Percentiles rank a stretch among this genome's conserved stretches.
Evolutionary conservation across 257 asterid species (phyloP).

Genomic region (Perilla frutescens): DNA sequence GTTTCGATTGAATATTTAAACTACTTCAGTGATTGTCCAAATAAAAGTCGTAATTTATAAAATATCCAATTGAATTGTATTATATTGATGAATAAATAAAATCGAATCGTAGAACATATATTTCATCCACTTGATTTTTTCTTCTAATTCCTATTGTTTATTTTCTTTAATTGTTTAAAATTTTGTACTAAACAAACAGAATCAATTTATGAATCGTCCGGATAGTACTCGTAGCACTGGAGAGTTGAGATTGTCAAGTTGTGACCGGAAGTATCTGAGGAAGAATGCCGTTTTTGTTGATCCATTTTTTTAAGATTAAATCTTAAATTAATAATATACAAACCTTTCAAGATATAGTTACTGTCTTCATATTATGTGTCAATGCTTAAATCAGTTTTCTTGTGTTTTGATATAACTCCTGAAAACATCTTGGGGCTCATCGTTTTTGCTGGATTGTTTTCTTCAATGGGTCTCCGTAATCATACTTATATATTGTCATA

Average conservation of each 20-base stretch:
- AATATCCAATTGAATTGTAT: no score
- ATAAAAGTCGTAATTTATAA: no score
- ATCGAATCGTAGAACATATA: no score
- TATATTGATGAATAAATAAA: no score
- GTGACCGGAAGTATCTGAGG: slow-evolving; percentile 43
- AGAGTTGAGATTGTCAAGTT: background rate
- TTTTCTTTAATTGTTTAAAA: no score
- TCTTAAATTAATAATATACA: background rate
- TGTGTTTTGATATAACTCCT: slow-evolving; percentile 1
- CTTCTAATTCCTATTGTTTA: no score
- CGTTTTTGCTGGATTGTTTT: slow-evolving; percentile 8
- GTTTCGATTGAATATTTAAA: no score
- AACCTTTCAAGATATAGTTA: slow-evolving; percentile 4
- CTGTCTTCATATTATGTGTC: background rate
- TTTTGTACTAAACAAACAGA: no score
- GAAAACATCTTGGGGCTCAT: background rate
- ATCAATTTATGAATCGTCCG: no score
- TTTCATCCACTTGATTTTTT: no score
- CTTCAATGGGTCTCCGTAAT: background rate
- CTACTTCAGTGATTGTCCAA: no score
- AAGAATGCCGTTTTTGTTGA: slow-evolving; percentile 50
- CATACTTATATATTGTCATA: background rate
- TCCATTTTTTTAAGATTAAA: background rate
- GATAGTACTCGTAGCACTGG: no score
- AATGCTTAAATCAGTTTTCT: background rate